Percentiles rank a stretch among this genome's conserved stretches.
These are phyloP conservation scores for Puccinia horiana DNA, from an alignment of 1,284 basidiomycete genomes.

Conservation along the genomic window DNA sequence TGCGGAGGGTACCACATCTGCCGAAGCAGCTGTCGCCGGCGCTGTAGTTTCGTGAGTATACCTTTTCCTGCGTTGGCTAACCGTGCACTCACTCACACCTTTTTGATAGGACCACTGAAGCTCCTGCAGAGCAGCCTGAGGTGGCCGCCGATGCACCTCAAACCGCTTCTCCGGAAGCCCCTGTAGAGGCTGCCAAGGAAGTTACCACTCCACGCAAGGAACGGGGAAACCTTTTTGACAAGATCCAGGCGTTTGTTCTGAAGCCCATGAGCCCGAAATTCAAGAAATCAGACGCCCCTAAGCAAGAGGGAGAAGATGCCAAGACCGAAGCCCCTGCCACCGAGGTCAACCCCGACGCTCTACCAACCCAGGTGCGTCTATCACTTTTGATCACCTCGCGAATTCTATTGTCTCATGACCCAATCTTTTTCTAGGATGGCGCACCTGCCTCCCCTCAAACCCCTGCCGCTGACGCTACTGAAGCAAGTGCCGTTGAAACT, in stretches of 20 bases:
- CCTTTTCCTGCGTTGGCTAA: background rate
- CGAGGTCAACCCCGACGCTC: background rate
- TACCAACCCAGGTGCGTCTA: slow-evolving; percentile 12
- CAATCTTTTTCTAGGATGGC: background rate
- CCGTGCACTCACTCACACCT: background rate
- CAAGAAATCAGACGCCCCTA: slow-evolving; percentile 39
- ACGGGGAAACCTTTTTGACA: slow-evolving; percentile 47
- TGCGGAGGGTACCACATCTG: background rate
- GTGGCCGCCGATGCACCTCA: background rate
- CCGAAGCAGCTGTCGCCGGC: background rate
- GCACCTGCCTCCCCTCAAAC: background rate
- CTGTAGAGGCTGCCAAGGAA: slow-evolving; percentile 21
- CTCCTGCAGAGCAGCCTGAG: background rate
- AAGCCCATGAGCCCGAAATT: slow-evolving; percentile 47
- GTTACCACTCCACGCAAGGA: slow-evolving; percentile 37
- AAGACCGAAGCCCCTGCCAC: background rate
- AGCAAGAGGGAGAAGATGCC: background rate
- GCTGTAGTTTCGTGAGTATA: background rate
- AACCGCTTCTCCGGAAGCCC: background rate
- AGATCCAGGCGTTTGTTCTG: slow-evolving; percentile 43
- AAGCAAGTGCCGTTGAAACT: background rate
- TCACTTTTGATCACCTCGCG: background rate
- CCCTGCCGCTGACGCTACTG: background rate
- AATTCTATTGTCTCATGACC: background rate
- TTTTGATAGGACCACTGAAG: background rate